Percentiles rank a stretch among this genome's conserved stretches.
These are phyloP conservation scores for Ogataea glucozyma DNA, from an alignment of 805 yeast species.

Conservation along the genomic window DNA sequence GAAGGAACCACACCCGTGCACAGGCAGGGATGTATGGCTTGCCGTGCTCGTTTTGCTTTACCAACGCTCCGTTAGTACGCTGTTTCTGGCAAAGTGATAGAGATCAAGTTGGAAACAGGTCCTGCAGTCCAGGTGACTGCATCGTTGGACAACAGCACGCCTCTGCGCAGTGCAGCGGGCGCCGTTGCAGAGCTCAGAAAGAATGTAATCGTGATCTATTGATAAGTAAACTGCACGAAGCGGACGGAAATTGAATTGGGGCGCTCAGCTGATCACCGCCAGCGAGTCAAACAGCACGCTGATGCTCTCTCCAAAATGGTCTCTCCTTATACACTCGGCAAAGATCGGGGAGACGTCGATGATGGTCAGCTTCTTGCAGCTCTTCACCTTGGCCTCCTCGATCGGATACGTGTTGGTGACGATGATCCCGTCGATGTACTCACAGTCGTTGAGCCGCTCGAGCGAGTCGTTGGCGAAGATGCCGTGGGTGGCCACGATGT, in stretches of 20 bases:
- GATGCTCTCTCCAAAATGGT: constrained; percentile 96
- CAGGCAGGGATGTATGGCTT: no score
- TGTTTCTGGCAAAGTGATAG: constrained; percentile 27
- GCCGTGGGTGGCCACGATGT: constrained; percentile 94
- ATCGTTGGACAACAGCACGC: constrained; percentile 50
- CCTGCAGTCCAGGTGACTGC: constrained; percentile 58
- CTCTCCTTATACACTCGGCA: constrained; percentile 98
- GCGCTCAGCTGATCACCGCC: constrained; percentile 47
- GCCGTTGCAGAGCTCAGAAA: constrained; percentile 1
- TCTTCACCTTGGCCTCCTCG: constrained; percentile 55
- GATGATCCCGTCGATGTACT: constrained; percentile 85
- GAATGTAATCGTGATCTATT: neutral
- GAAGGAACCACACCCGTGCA: no score
- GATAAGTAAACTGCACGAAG: neutral
- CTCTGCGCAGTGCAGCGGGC: no score
- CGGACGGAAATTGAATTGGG: neutral
- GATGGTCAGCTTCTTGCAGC: constrained; percentile 70
- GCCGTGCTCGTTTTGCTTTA: constrained; percentile 34
- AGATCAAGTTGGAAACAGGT: constrained; percentile 34
- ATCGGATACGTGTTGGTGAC: constrained; percentile 97
- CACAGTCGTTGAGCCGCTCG: constrained; percentile 72
- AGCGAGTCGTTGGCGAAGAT: constrained; percentile 85
- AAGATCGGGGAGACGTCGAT: constrained; percentile 94
- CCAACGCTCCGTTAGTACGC: constrained; percentile 65
- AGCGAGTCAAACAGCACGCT: constrained; percentile 89